Percentiles rank a stretch among this genome's conserved stretches.
Evolutionary conservation across 2,329 filamentous ascomycete species (phyloP).

Genomic region (Phaeosphaeria sp.): DNA sequence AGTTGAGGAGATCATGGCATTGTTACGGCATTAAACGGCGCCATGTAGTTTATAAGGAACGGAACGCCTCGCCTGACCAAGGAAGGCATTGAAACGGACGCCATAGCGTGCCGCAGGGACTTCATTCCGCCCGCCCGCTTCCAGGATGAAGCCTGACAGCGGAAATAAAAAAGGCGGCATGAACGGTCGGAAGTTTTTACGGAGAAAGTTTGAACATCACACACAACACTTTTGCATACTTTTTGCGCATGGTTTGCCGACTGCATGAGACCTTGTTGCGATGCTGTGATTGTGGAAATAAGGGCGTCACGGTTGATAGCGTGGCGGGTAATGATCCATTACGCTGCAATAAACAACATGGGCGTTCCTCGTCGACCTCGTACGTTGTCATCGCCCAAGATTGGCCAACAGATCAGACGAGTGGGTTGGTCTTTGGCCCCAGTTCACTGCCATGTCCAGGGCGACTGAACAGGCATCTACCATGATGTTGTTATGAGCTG

Average conservation of each 20-base stretch:
- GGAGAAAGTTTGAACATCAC: constrained; percentile 18
- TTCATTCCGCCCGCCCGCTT: constrained; percentile 10
- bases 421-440: neutral
- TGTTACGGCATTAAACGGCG: constrained; percentile 39
- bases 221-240: neutral
- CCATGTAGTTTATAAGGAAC: constrained; percentile 8
- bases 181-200: constrained; percentile 13
- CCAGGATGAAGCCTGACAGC: constrained; percentile 17
- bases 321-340: constrained; percentile 10
- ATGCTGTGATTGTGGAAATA: constrained; percentile 19
- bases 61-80: neutral
- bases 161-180: constrained; percentile 17
- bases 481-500: constrained; percentile 19
- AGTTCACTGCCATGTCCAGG: constrained; percentile 2
- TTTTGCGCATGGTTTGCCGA: constrained; percentile 12
- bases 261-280: constrained; percentile 2
- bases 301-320: constrained; percentile 28
- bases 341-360: constrained; percentile 23
- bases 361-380: constrained; percentile 1
- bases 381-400: constrained; percentile 21
- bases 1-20: constrained; percentile 39
- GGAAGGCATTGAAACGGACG: constrained; percentile 3
- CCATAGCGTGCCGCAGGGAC: constrained; percentile 1
- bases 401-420: constrained; percentile 11
- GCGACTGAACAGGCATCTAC: neutral